Base-by-base conservation (phyloP, 2,329 filamentous ascomycete genomes). In the Blastomyces parvus region DNA sequence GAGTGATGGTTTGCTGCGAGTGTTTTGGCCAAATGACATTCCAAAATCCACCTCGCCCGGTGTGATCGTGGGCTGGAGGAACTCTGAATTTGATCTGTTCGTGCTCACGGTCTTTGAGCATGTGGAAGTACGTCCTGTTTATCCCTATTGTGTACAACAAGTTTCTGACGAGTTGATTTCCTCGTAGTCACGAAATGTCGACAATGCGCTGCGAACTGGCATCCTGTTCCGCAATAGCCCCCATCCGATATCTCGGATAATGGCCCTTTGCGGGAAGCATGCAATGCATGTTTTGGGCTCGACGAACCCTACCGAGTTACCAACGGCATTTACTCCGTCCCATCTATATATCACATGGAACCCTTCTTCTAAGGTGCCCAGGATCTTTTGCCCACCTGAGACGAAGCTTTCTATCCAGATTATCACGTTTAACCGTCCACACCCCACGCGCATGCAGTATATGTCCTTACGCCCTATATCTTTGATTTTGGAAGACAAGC, bases 11-110 rank as follows among this genome's bases (percentile, higher is more conserved):
- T 82, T 97, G 81, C 91, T 97, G 87, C 91, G 94, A 81, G 87
- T 99, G 80, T 97, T 99, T 81, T 99, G 94, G 94, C 95, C 94
- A 71, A 89, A 89, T 72, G 92, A 96, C 78, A 86, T 90, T 72
- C 83, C 84, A 62, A 83, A 82, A 75, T 89, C 87, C 62, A 84
- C 86, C 69, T 82, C 84, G 63, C 85, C 90, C 52, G 94, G 93
- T 55, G 89, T 97, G 65, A 86, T 99, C 67, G 89, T 99, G 57
- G 94, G 94, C 72, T 99, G 93, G 91, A 86, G 89, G 71, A 99
- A 99, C 76, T 97, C 93, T 46, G 87, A 88, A 58, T 81, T 91
- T 61, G 94, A 99, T 76, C 81, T 97, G 57, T 89, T 97, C 71
- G 92, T 97, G 46, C 86, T 97, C 59, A 88, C 91, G 33, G 85